These are phyloP conservation scores for Halophytophthora batemanensis DNA, from an alignment of 352 stramenopile genomes.

Conservation along the genomic window DNA sequence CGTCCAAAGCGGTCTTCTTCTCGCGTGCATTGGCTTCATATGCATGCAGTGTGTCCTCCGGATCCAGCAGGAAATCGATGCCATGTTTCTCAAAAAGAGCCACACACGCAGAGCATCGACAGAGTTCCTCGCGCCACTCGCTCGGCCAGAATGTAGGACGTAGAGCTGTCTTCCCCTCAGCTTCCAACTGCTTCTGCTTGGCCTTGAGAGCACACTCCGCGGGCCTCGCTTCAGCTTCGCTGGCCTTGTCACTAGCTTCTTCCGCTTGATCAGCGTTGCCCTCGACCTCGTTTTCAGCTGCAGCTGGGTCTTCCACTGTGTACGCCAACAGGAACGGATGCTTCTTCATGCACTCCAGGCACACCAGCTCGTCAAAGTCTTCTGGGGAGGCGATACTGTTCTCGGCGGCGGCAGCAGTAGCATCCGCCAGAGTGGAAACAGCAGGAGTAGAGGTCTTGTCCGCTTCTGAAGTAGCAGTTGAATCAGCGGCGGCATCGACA, in stretches of 20 bases:
- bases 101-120: constrained; percentile 52
- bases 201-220: constrained; percentile 31
- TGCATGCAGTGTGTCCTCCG: constrained; percentile 56
- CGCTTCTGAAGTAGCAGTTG: not conserved
- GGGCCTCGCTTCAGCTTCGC: not conserved
- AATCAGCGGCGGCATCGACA: constrained; percentile 2
- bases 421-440: not conserved
- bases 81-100: constrained; percentile 38
- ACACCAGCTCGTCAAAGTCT: constrained; percentile 70
- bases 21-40: constrained; percentile 52
- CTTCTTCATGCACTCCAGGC: constrained; percentile 57
- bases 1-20: constrained; percentile 34
- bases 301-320: constrained; percentile 25
- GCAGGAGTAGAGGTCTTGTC: constrained; percentile 7
- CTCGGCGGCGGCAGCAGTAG: constrained; percentile 5
- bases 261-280: constrained; percentile 6
- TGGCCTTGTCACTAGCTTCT: constrained; percentile 2
- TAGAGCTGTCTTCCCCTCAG: constrained; percentile 12
- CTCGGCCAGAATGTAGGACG: constrained; percentile 63
- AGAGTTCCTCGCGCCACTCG: constrained; percentile 60
- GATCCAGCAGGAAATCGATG: constrained; percentile 64
- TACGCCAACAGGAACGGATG: constrained; percentile 66
- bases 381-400: constrained; percentile 14
- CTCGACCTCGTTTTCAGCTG: constrained; percentile 7
- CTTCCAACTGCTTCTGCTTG: constrained; percentile 29